Conservation (phyloP, 2,329 filamentous ascomycete species). For the Monosporascus sp. region DNA sequence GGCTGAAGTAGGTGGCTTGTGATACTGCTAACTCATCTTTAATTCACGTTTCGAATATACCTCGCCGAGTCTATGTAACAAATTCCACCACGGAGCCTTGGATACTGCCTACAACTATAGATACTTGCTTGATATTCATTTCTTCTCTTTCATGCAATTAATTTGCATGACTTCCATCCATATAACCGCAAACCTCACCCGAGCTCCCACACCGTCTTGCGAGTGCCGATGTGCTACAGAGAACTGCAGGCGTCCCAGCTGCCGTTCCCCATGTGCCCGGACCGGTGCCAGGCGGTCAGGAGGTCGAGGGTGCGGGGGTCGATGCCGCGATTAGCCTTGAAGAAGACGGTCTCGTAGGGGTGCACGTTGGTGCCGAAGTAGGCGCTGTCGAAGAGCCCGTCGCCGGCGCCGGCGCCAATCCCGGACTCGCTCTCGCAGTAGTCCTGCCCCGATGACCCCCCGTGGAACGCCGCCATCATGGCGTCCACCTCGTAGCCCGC, state of each 20-base stretch:
- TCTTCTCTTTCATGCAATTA: too few species aligned
- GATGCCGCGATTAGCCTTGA: slow-evolving; percentile 29
- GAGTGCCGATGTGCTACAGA: not conserved
- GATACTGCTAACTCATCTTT: too few species aligned
- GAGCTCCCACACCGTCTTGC: too few species aligned
- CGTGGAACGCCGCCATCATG: slow-evolving; percentile 27
- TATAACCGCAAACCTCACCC: too few species aligned
- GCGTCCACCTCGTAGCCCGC: slow-evolving; percentile 30
- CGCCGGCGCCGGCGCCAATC: slow-evolving; percentile 3
- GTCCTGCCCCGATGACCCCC: slow-evolving; percentile 6
- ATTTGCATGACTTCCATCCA: too few species aligned
- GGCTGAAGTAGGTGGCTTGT: too few species aligned
- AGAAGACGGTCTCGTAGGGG: slow-evolving; percentile 34
- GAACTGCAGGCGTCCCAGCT: slow-evolving; percentile 21
- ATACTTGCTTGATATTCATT: too few species aligned
- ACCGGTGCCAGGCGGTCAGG: slow-evolving; percentile 28
- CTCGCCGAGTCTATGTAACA: too few species aligned
- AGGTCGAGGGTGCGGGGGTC: slow-evolving; percentile 21
- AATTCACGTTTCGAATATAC: too few species aligned
- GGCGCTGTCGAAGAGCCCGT: slow-evolving; percentile 20
- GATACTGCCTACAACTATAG: too few species aligned
- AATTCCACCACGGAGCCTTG: too few species aligned
- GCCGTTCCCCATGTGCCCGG: slow-evolving; percentile 8
- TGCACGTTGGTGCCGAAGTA: slow-evolving; percentile 32
- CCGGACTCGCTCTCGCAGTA: not conserved